Percentiles rank a stretch among this genome's conserved stretches.
phyloP scores from a whole-genome alignment of 768 basidiomycete species.

The Auricularia auricula-judae region DNA sequence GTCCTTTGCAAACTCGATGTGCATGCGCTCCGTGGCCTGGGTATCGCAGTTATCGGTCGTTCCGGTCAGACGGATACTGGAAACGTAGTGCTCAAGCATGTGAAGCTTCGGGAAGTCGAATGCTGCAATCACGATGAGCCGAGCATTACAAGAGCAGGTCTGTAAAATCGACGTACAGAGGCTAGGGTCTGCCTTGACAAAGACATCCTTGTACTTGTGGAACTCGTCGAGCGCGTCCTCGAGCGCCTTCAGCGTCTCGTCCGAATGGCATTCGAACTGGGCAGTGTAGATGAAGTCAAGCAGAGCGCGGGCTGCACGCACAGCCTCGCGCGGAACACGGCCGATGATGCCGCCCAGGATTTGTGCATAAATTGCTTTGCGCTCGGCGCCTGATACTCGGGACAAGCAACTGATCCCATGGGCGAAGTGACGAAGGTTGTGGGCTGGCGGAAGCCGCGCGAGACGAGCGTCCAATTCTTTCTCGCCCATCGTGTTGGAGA shows the following conservation, averaged over 20 bases:
- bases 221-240: conserved; percentile 20
- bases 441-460: no score
- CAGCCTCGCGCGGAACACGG: conserved; percentile 18
- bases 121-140: background rate
- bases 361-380: conserved; percentile 5
- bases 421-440: no score
- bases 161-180: background rate
- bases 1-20: conserved; percentile 19
- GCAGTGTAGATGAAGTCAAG: conserved; percentile 31
- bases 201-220: conserved; percentile 26
- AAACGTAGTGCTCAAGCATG: conserved; percentile 23
- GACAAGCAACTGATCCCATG: no score
- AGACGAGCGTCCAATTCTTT: no score
- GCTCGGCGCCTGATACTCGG: no score
- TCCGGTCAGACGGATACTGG: conserved; percentile 21
- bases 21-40: conserved; percentile 27
- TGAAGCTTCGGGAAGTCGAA: conserved; percentile 37
- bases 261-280: conserved; percentile 22
- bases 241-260: conserved; percentile 18
- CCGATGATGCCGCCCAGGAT: background rate
- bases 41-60: conserved; percentile 30
- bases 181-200: conserved; percentile 23
- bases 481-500: no score
- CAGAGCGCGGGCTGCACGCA: conserved; percentile 16
- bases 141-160: conserved; percentile 20